Percentiles rank a stretch among this genome's conserved stretches.
phyloP scores from a whole-genome alignment of 2,329 filamentous ascomycete species.

The Talaromyces sp. region DNA sequence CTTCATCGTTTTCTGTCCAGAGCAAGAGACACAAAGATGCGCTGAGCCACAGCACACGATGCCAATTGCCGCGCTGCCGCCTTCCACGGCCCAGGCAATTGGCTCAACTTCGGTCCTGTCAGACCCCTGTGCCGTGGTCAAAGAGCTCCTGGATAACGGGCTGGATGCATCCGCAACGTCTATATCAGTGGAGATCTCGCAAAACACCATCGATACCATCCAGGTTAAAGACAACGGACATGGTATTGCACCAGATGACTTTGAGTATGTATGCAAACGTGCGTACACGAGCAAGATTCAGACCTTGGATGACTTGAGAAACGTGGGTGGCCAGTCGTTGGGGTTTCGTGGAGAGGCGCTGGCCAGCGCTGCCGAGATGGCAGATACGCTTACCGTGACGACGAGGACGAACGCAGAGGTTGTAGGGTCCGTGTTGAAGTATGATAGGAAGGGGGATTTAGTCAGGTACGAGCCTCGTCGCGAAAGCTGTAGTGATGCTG shows the following conservation, averaged over 20 bases:
- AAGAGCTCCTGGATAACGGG: slow-evolving; percentile 65
- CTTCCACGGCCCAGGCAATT: slow-evolving; percentile 45
- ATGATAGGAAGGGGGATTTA: slow-evolving; percentile 47
- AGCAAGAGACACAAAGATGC: neutral
- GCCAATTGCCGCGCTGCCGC: slow-evolving; percentile 43
- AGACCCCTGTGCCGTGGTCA: slow-evolving; percentile 54
- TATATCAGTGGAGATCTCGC: slow-evolving; percentile 54
- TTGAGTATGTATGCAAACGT: slow-evolving; percentile 50
- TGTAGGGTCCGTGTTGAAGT: slow-evolving; percentile 48
- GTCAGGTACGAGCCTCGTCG: slow-evolving; percentile 28
- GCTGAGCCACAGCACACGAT: slow-evolving; percentile 23
- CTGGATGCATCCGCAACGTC: slow-evolving; percentile 58
- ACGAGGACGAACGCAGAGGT: slow-evolving; percentile 55
- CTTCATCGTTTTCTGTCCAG: neutral
- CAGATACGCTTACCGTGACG: slow-evolving; percentile 46
- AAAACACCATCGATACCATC: slow-evolving; percentile 57
- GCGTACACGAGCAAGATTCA: slow-evolving; percentile 62
- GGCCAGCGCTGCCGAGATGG: slow-evolving; percentile 57
- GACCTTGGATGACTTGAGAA: slow-evolving; percentile 51
- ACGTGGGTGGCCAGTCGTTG: slow-evolving; percentile 52
- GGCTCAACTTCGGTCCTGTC: slow-evolving; percentile 54
- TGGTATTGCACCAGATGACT: slow-evolving; percentile 54
- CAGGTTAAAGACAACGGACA: slow-evolving; percentile 61
- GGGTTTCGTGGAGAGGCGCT: slow-evolving; percentile 63
- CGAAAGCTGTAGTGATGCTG: slow-evolving; percentile 2